Conservation (phyloP, 2,329 filamentous ascomycete species). For the Albifimbria verrucaria region DNA sequence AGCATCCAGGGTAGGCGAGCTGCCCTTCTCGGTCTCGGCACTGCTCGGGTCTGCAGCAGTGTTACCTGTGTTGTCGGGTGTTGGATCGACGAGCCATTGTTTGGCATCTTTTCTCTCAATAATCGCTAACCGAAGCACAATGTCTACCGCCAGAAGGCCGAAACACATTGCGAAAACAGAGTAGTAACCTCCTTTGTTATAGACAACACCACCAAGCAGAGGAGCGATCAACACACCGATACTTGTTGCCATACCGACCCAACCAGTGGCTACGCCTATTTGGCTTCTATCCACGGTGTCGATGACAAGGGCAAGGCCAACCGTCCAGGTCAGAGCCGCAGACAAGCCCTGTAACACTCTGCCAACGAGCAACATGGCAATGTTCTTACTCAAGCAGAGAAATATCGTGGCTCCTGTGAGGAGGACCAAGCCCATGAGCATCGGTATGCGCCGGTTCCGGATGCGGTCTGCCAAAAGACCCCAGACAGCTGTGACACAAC, state of each 20-base stretch:
- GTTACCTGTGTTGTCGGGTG: slow-evolving; percentile 4
- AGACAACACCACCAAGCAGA: slow-evolving; percentile 30
- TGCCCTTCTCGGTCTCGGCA: not conserved
- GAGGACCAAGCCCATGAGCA: slow-evolving; percentile 28
- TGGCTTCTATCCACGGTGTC: slow-evolving; percentile 28
- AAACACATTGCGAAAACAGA: slow-evolving; percentile 33
- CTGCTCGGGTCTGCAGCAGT: not conserved
- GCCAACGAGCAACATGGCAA: slow-evolving; percentile 29
- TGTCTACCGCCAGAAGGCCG: slow-evolving; percentile 28
- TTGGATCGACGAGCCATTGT: slow-evolving; percentile 18
- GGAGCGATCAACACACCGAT: slow-evolving; percentile 28
- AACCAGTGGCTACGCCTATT: slow-evolving; percentile 29
- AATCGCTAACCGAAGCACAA: slow-evolving; percentile 26
- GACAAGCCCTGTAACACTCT: slow-evolving; percentile 30
- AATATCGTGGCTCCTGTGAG: slow-evolving; percentile 26
- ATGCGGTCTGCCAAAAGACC: slow-evolving; percentile 31
- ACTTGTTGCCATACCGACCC: slow-evolving; percentile 29
- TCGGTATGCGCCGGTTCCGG: slow-evolving; percentile 26
- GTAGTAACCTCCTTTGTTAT: slow-evolving; percentile 28
- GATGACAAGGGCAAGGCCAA: slow-evolving; percentile 31
- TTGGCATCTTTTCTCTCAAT: slow-evolving; percentile 29
- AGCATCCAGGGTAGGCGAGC: not conserved
- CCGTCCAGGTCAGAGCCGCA: slow-evolving; percentile 31
- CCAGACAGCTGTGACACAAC: slow-evolving; percentile 25
- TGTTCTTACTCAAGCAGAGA: slow-evolving; percentile 25